phyloP scores from a whole-genome alignment of 441 rosid genomes.

The Monsonia emarginata region DNA sequence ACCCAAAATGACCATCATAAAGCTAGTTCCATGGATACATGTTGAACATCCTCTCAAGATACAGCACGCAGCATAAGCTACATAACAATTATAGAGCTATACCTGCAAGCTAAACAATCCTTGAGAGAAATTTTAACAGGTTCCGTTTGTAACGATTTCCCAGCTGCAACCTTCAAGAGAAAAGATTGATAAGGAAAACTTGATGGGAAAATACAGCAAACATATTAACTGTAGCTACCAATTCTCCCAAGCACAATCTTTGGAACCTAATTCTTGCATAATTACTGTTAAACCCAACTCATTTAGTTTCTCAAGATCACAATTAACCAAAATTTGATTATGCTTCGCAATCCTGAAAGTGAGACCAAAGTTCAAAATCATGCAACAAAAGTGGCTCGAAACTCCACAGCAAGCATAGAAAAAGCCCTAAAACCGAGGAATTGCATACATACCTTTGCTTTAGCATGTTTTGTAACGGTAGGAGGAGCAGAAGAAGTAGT shows the following conservation, averaged over 20 bases:
- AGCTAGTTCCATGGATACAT: not conserved
- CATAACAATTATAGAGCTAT: not conserved
- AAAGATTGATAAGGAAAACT: not conserved
- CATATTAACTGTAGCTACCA: not conserved
- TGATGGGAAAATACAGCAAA: not conserved
- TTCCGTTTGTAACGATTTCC: conserved; percentile 32
- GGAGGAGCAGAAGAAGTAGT: not conserved
- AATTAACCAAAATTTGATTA: too few relatives aligned
- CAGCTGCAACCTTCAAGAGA: conserved; percentile 37
- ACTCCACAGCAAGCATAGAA: not conserved
- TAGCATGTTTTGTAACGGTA: conserved; percentile 28
- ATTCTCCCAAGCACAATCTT: not conserved
- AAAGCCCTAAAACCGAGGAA: not conserved
- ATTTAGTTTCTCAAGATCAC: not conserved
- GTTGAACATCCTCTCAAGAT: not conserved
- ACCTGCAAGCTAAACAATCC: conserved; percentile 98
- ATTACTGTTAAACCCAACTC: not conserved
- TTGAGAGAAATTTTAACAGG: conserved; percentile 88
- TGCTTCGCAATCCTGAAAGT: too few relatives aligned
- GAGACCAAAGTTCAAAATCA: not conserved
- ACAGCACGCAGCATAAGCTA: not conserved
- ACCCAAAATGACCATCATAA: not conserved
- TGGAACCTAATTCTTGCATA: not conserved
- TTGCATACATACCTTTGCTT: conserved; percentile 39
- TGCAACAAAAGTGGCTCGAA: not conserved